Base-by-base conservation (phyloP, 2,329 filamentous ascomycete species). In the Daldinia sp. region DNA sequence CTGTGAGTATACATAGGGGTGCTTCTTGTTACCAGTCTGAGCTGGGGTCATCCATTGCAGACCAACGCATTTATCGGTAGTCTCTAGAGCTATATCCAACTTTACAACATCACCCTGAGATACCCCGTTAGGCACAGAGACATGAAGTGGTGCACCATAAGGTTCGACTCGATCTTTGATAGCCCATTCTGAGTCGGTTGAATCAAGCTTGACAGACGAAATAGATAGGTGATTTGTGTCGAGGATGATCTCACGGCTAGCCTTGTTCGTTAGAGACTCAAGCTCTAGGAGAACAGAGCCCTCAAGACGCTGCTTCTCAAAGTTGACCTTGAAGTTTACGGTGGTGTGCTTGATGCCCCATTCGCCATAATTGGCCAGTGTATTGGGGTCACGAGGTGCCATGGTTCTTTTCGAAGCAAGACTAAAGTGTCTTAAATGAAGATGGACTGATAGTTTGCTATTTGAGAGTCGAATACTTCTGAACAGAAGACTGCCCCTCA, bases 1-100 rank as follows among this genome's bases (percentile, higher is more conserved):
- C 83, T 98, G 96, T 50, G 93, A 97, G 84, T 98, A 98, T 90
- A 98, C 95, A 81, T 98, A 98, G 0, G 95, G 95, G 73, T 97
- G 92, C 81, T 94, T 96, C 84, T 94, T 94, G 87, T 97, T 98
- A 65, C 93, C 93, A 0, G 96, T 98, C 83, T 98, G 96, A 35
- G 91, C 92, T 1, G 94, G 93, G 0, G 92, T 94, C 80, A 99
- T 87, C 95, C 96, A 99, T 81, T 98, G 95, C 69, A 99, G 85
- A 9, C 95, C 95, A 10, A 94, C 97, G 81, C 95, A 98, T 75
- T 92, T 88, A 58, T 92, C 87, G 0, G 96, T 98, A 4, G 96
- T 98, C 73, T 92, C 86, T 33, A 98, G 81, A 26, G 87, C 83
- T 69, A 97, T 93, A 79, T 89, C 81, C 18, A 90, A 75, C 72